phyloP scores from a whole-genome alignment of 257 asterid species.

The Solanum gandarillasii region DNA sequence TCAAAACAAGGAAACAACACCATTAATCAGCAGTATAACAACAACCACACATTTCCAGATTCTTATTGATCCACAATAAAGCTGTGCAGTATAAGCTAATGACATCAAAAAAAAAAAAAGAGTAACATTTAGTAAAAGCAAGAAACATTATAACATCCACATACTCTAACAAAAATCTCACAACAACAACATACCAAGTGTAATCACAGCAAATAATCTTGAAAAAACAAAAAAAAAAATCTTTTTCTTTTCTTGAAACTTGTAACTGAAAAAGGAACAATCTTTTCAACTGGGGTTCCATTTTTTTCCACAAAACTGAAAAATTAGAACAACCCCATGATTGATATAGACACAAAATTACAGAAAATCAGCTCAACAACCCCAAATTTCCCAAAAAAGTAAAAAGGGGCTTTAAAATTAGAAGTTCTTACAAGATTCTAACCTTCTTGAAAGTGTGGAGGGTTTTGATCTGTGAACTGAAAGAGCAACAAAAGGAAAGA shows the following conservation, averaged over 20 bases:
- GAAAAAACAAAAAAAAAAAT: neutral
- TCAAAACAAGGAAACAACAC: neutral
- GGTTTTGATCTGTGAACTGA: neutral
- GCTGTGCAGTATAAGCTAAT: neutral
- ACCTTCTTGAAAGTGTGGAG: neutral
- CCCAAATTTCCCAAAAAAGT: neutral
- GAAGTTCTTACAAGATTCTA: neutral
- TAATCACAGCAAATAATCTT: neutral
- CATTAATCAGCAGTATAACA: neutral
- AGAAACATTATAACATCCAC: neutral
- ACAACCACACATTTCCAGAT: neutral
- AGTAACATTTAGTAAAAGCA: neutral
- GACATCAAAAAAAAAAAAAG: neutral
- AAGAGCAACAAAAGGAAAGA: neutral
- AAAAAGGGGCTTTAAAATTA: neutral
- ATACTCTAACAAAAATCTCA: neutral
- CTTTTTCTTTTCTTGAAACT: neutral
- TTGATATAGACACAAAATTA: neutral
- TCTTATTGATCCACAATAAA: neutral
- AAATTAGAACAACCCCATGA: neutral
- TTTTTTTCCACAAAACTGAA: neutral
- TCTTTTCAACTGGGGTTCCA: neutral
- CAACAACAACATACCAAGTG: neutral
- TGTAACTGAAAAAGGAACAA: neutral
- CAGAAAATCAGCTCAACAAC: neutral